Conservation (phyloP, 2,329 filamentous ascomycete species). For the Ophiostoma angusticollis region DNA sequence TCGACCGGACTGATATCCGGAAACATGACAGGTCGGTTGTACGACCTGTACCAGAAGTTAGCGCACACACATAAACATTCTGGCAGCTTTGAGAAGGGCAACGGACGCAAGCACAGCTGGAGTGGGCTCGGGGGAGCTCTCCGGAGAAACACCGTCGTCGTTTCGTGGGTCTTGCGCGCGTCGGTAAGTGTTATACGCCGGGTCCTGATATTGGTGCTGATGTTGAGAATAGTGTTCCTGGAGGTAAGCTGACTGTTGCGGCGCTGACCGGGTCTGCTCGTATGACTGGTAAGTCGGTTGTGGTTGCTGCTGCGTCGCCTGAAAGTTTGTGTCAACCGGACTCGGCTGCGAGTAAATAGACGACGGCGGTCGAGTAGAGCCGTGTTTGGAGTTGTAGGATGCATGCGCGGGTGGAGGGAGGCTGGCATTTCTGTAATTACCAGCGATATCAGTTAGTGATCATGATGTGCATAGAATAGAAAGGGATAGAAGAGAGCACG, state of each 20-base stretch:
- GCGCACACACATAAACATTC: background rate
- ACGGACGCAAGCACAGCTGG: slow-evolving; percentile 30
- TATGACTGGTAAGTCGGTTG: no score
- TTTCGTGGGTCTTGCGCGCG: background rate
- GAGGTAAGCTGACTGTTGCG: slow-evolving; percentile 2
- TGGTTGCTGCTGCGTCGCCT: slow-evolving; percentile 15
- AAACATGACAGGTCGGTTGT: background rate
- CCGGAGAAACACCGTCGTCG: slow-evolving; percentile 36
- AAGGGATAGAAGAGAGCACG: no score
- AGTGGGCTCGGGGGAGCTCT: slow-evolving; percentile 40
- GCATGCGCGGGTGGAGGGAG: slow-evolving; percentile 19
- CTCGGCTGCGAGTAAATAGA: slow-evolving; percentile 50
- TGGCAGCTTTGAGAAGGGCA: background rate
- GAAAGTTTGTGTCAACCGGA: slow-evolving; percentile 24
- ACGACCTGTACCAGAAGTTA: background rate
- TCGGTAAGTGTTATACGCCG: slow-evolving; percentile 9
- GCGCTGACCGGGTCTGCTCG: background rate
- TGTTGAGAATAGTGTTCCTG: slow-evolving; percentile 1
- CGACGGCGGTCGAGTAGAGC: slow-evolving; percentile 36
- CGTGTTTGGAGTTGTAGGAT: slow-evolving; percentile 24
- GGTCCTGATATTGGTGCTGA: slow-evolving; percentile 5
- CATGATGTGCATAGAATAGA: background rate
- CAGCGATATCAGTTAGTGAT: background rate
- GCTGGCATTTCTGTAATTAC: slow-evolving; percentile 17
- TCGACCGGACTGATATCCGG: slow-evolving; percentile 31